Conservation (phyloP, 768 basidiomycete genomes). For the Serendipita vermifera region DNA sequence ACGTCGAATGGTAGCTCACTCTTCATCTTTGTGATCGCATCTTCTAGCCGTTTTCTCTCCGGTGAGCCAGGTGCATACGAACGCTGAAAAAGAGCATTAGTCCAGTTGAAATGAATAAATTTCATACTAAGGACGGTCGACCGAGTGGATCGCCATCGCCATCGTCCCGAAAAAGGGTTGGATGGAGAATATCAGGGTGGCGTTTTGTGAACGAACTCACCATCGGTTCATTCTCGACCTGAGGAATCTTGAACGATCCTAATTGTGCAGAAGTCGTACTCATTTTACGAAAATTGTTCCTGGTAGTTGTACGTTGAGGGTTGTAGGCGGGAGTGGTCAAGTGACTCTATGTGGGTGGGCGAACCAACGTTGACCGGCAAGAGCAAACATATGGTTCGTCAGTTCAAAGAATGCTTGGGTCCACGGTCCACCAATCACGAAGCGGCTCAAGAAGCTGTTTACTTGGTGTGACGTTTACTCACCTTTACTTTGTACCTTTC, state of each 20-base stretch:
- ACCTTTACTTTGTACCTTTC: not conserved
- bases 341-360: no score
- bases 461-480: not conserved
- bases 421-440: no score
- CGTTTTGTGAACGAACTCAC: conserved; percentile 41
- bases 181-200: not conserved
- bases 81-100: conserved; percentile 32
- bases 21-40: conserved; percentile 67
- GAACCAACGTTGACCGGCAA: no score
- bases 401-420: no score
- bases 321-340: no score
- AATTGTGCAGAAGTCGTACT: conserved; percentile 40
- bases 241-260: conserved; percentile 75
- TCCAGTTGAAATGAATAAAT: conserved; percentile 2
- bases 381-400: no score
- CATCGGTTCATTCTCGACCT: conserved; percentile 88
- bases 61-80: conserved; percentile 64
- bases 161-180: not conserved
- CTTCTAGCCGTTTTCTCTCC: conserved; percentile 62
- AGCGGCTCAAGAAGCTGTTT: not conserved
- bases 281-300: conserved; percentile 1
- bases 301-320: no score
- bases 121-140: not conserved
- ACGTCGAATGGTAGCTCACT: conserved; percentile 79
- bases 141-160: not conserved